Evolutionary conservation across 2,329 filamentous ascomycete species (phyloP).

Genomic region (Myrmaecium sp.): DNA sequence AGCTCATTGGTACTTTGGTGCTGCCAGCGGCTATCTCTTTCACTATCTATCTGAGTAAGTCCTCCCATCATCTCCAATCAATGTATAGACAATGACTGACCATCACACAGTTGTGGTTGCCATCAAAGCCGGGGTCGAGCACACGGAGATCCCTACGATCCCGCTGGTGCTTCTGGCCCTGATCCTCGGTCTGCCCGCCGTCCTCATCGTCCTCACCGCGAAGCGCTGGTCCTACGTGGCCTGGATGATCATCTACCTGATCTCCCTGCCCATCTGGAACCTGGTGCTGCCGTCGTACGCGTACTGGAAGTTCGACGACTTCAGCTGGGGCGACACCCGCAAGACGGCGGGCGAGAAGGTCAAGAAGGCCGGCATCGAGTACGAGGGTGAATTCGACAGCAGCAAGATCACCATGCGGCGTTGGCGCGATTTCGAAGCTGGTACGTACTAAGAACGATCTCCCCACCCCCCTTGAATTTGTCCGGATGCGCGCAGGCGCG

Average conservation of each 20-base stretch:
- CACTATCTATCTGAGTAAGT: constrained; percentile 86
- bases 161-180: constrained; percentile 76
- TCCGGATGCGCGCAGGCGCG: background rate
- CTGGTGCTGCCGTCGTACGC: constrained; percentile 86
- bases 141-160: constrained; percentile 57
- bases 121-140: constrained; percentile 46
- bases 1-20: constrained; percentile 85
- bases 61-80: constrained; percentile 2
- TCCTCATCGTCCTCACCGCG: constrained; percentile 84
- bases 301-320: constrained; percentile 99
- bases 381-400: constrained; percentile 92
- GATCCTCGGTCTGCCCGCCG: constrained; percentile 81
- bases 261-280: constrained; percentile 93
- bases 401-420: constrained; percentile 99
- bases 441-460: constrained; percentile 26
- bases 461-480: background rate
- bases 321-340: constrained; percentile 95
- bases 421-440: constrained; percentile 90
- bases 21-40: constrained; percentile 92
- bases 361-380: constrained; percentile 72
- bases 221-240: constrained; percentile 81
- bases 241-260: constrained; percentile 94
- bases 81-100: constrained; percentile 11
- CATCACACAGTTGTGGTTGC: constrained; percentile 55
- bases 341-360: constrained; percentile 85